Evolutionary conservation across 371 early-diverging fungal genomes (phyloP).

Genomic region (Syncephalastrum monosporum): DNA sequence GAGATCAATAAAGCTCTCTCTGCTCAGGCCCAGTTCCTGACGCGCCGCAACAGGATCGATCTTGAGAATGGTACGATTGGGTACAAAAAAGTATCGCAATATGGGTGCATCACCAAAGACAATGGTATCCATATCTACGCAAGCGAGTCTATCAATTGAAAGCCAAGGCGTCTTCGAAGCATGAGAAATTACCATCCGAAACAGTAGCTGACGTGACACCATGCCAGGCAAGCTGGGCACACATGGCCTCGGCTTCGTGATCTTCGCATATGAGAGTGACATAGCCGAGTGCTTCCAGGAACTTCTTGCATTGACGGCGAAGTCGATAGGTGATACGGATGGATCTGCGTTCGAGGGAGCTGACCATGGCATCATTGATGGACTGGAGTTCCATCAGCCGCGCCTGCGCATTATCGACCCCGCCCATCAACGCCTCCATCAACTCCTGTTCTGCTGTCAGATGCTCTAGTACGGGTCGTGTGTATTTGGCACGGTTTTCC

Average conservation of each 20-base stretch:
- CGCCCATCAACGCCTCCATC: no score
- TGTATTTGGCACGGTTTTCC: no score
- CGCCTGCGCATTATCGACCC: no score
- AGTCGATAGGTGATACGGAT: conserved; percentile 49
- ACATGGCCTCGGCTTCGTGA: conserved; percentile 73
- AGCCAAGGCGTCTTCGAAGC: no score
- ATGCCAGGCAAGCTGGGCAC: conserved; percentile 51
- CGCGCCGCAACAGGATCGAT: conserved; percentile 60
- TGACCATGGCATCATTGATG: no score
- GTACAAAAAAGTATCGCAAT: conserved; percentile 49
- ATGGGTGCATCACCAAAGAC: conserved; percentile 61
- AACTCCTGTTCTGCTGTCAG: no score
- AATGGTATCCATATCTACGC: conserved; percentile 51
- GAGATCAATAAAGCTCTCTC: conserved; percentile 64
- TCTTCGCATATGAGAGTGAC: conserved; percentile 43
- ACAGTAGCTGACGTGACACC: conserved; percentile 58
- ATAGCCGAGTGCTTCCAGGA: conserved; percentile 53
- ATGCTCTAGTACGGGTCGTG: no score
- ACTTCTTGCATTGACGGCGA: conserved; percentile 47
- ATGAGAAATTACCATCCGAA: conserved; percentile 60
- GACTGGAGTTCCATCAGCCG: no score
- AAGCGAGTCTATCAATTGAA: not conserved
- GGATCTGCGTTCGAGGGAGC: conserved; percentile 50
- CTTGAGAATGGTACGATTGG: conserved; percentile 35
- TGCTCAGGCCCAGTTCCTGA: conserved; percentile 48